Percentiles rank a stretch among this genome's conserved stretches.
phyloP scores from a whole-genome alignment of 2,329 filamentous ascomycete genomes.

The Pseudogymnoascus sp. region DNA sequence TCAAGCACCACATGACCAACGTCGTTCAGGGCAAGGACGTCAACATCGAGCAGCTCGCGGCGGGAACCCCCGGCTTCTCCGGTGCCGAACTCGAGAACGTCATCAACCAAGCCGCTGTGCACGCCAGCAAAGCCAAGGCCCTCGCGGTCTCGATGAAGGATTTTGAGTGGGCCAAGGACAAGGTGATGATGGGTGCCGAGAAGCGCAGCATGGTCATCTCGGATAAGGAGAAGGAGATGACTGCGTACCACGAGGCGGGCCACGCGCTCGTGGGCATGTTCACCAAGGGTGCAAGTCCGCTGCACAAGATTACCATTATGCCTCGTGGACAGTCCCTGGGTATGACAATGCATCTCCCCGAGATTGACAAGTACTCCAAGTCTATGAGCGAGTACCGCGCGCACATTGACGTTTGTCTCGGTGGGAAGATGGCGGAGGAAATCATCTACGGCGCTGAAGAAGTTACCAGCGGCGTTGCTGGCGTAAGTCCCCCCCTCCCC shows the following conservation, averaged over 20 bases:
- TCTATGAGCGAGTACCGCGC: slow-evolving; percentile 79
- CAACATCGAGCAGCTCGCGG: slow-evolving; percentile 74
- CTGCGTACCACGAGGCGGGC: slow-evolving; percentile 93
- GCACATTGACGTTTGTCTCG: slow-evolving; percentile 71
- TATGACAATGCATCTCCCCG: slow-evolving; percentile 77
- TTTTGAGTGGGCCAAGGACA: slow-evolving; percentile 97
- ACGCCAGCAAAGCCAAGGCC: slow-evolving; percentile 81
- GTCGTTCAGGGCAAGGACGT: slow-evolving; percentile 74
- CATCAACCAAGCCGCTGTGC: slow-evolving; percentile 90
- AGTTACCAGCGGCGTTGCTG: slow-evolving; percentile 80
- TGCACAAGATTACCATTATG: slow-evolving; percentile 97
- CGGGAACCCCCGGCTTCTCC: slow-evolving; percentile 83
- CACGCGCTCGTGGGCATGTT: slow-evolving; percentile 88
- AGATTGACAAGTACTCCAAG: slow-evolving; percentile 86
- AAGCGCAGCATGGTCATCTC: slow-evolving; percentile 82
- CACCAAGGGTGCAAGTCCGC: slow-evolving; percentile 59
- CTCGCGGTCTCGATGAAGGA: slow-evolving; percentile 67
- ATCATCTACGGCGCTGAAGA: slow-evolving; percentile 85
- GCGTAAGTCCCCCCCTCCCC: slow-evolving; percentile 42
- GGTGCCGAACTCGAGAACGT: slow-evolving; percentile 95
- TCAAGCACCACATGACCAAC: slow-evolving; percentile 89
- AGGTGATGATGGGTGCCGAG: slow-evolving; percentile 95
- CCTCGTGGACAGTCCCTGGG: slow-evolving; percentile 81
- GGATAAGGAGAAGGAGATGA: slow-evolving; percentile 88
- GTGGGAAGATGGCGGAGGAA: slow-evolving; percentile 84